phyloP scores from a whole-genome alignment of 2,329 filamentous ascomycete species.

The Aspergillus brasiliensis region DNA sequence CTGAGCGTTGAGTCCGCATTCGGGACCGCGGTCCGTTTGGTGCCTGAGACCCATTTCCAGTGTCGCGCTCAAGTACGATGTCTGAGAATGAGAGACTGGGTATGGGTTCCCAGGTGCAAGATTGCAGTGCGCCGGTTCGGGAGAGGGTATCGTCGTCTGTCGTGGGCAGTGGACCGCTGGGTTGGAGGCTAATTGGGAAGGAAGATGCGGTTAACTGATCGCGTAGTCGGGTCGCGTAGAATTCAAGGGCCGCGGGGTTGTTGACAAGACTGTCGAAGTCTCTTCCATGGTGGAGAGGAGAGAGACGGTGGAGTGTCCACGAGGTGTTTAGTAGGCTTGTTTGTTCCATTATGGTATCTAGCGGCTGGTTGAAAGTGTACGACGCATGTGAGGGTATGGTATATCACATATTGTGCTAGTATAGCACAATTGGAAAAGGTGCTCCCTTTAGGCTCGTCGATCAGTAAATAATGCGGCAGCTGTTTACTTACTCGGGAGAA shows the following conservation, averaged over 20 bases:
- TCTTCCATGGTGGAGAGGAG: slow-evolving; percentile 54
- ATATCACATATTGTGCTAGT: slow-evolving; percentile 9
- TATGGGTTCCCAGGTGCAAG: slow-evolving; percentile 49
- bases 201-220: slow-evolving; percentile 52
- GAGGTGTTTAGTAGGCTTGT: slow-evolving; percentile 53
- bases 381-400: too few species aligned
- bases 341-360: slow-evolving; percentile 27
- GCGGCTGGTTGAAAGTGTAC: neutral
- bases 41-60: neutral
- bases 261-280: slow-evolving; percentile 38
- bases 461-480: neutral
- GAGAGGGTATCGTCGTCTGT: slow-evolving; percentile 43
- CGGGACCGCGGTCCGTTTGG: neutral
- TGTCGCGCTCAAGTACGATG: neutral
- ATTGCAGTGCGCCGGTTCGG: slow-evolving; percentile 50
- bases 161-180: slow-evolving; percentile 25
- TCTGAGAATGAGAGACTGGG: slow-evolving; percentile 33
- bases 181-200: slow-evolving; percentile 48
- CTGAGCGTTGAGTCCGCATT: neutral
- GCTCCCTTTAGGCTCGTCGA: neutral
- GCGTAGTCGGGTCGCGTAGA: slow-evolving; percentile 51
- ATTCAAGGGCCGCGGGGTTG: slow-evolving; percentile 40
- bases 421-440: neutral
- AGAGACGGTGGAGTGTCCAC: slow-evolving; percentile 57
- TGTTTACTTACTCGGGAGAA: neutral